phyloP scores from a whole-genome alignment of 2,329 filamentous ascomycete species.

The Aspergillus brunneoviolaceus region DNA sequence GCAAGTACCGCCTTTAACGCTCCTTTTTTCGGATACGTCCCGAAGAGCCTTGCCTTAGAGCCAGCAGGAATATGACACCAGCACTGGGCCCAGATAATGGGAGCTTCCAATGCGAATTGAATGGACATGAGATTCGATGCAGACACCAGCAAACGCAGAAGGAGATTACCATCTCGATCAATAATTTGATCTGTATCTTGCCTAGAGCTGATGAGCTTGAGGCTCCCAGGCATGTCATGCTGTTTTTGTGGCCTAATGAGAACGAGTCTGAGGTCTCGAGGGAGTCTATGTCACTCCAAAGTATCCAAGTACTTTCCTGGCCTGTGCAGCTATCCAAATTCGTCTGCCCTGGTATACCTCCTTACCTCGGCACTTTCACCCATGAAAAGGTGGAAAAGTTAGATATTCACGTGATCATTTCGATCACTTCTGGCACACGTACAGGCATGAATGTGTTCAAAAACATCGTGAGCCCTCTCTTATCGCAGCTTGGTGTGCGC shows the following conservation, averaged over 20 bases:
- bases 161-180: constrained; percentile 18
- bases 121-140: constrained; percentile 21
- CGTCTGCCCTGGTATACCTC: constrained; percentile 20
- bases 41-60: too few relatives aligned
- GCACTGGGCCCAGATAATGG: background rate
- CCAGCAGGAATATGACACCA: too few relatives aligned
- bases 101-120: background rate
- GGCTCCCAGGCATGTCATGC: constrained; percentile 17
- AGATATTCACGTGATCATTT: constrained; percentile 63
- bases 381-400: background rate
- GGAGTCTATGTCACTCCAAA: constrained; percentile 14
- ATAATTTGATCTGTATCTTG: constrained; percentile 29
- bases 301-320: constrained; percentile 14
- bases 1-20: too few relatives aligned
- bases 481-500: constrained; percentile 48
- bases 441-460: constrained; percentile 58
- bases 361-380: constrained; percentile 17
- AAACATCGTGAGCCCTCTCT: constrained; percentile 56
- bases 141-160: constrained; percentile 8
- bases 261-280: background rate
- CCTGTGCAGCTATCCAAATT: constrained; percentile 17
- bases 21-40: too few relatives aligned
- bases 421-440: constrained; percentile 64
- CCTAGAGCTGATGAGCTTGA: constrained; percentile 2
- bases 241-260: constrained; percentile 24